Evolutionary conservation across 306 rosid genomes (phyloP).

Genomic region (Rosa persica): DNA sequence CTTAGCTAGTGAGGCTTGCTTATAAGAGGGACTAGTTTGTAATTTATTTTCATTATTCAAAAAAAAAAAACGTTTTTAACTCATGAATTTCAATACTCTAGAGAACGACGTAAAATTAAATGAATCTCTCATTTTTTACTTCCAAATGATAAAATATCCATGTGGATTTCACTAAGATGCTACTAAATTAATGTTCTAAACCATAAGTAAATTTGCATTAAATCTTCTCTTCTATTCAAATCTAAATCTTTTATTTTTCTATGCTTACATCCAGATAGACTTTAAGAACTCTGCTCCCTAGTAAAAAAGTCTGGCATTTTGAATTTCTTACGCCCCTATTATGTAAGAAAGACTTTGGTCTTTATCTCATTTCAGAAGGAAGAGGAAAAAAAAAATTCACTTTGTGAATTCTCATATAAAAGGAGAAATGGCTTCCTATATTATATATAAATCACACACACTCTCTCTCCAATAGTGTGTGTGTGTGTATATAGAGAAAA

Average conservation of each 20-base stretch:
- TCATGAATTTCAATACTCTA: too few relatives aligned
- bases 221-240: not conserved
- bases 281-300: not conserved
- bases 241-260: not conserved
- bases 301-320: not conserved
- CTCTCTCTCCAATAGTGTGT: slow-evolving; percentile 16
- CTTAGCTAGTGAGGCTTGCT: too few relatives aligned
- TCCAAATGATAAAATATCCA: not conserved
- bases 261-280: not conserved
- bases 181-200: not conserved
- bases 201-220: not conserved
- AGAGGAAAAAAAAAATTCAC: not conserved
- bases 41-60: too few relatives aligned
- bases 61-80: too few relatives aligned
- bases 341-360: slow-evolving; percentile 9
- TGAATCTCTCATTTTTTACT: not conserved
- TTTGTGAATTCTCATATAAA: slow-evolving; percentile 3
- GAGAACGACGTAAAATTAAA: too few relatives aligned
- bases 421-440: slow-evolving; percentile 31
- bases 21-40: too few relatives aligned
- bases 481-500: slow-evolving; percentile 6
- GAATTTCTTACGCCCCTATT: not conserved
- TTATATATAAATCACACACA: slow-evolving; percentile 43
- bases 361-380: not conserved
- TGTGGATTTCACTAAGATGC: not conserved